Evolutionary conservation across 805 yeast species (phyloP).

Genomic region (Starmerella powellii): DNA sequence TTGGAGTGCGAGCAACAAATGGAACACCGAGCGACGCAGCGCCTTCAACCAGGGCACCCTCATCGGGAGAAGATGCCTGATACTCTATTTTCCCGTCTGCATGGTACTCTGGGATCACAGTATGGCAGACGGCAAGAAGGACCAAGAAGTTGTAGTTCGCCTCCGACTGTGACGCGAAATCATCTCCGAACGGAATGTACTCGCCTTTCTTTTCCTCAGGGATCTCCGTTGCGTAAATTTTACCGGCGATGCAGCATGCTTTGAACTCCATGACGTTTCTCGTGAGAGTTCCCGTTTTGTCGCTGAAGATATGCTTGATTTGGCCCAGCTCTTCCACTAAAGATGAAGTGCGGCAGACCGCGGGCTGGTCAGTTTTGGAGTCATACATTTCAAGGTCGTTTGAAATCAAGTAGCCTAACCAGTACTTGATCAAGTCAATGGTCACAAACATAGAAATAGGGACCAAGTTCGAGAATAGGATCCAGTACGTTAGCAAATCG

Average conservation of each 20-base stretch:
- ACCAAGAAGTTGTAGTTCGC: conserved; percentile 50
- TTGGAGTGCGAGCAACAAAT: conserved; percentile 77
- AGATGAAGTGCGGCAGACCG: conserved; percentile 88
- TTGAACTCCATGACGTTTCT: conserved; percentile 94
- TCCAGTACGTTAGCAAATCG: conserved; percentile 90
- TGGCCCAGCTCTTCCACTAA: conserved; percentile 96
- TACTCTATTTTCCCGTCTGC: conserved; percentile 52
- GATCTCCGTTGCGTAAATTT: conserved; percentile 71
- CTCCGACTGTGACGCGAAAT: conserved; percentile 27
- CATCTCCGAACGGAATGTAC: conserved; percentile 44
- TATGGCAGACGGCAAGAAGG: conserved; percentile 83
- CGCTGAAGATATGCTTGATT: conserved; percentile 89
- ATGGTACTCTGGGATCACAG: conserved; percentile 84
- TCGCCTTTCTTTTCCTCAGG: conserved; percentile 84
- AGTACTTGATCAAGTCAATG: conserved; percentile 87
- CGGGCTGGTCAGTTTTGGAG: conserved; percentile 79
- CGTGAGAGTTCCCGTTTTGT: conserved; percentile 94
- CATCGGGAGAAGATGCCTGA: conserved; percentile 99
- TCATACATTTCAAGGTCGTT: conserved; percentile 91
- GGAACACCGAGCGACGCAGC: conserved; percentile 81
- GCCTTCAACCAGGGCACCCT: conserved; percentile 96
- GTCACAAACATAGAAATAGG: conserved; percentile 95
- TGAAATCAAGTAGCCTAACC: conserved; percentile 87
- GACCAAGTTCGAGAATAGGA: conserved; percentile 88
- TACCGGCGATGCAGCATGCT: conserved; percentile 85